phyloP scores from a whole-genome alignment of 108 stramenopile species.

The Fragilariopsis cylindrus region DNA sequence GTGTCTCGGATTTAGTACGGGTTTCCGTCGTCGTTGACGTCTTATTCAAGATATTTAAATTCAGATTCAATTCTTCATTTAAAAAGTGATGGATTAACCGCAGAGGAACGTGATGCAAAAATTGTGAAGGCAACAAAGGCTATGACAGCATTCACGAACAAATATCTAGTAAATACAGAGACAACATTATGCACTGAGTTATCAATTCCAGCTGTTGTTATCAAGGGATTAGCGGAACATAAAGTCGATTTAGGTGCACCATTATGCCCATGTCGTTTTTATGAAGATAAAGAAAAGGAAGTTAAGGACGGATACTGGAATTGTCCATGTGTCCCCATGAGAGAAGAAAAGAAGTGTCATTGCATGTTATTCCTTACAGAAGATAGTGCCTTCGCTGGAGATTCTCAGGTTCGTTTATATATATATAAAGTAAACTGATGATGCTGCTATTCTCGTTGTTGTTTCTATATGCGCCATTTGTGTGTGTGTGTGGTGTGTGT shows the following conservation, averaged over 20 bases:
- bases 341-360: slow-evolving; percentile 81
- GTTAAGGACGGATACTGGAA: slow-evolving; percentile 74
- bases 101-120: slow-evolving; percentile 53
- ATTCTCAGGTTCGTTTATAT: slow-evolving; percentile 45
- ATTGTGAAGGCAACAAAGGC: slow-evolving; percentile 77
- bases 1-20: neutral
- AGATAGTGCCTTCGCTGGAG: slow-evolving; percentile 78
- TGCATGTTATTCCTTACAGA: slow-evolving; percentile 91
- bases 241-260: slow-evolving; percentile 86
- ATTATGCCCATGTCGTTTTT: slow-evolving; percentile 90
- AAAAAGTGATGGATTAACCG: slow-evolving; percentile 56
- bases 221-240: slow-evolving; percentile 90
- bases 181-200: slow-evolving; percentile 72
- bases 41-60: neutral
- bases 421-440: too few species aligned
- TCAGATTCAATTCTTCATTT: neutral
- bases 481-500: too few species aligned
- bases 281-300: slow-evolving; percentile 89
- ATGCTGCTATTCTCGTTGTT: too few species aligned
- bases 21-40: neutral
- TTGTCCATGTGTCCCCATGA: slow-evolving; percentile 82
- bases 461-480: too few species aligned
- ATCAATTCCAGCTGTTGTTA: slow-evolving; percentile 81
- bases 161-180: slow-evolving; percentile 69
- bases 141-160: slow-evolving; percentile 87